Conservation (phyloP, 139 green algal genomes). For the Dunaliella sp. region DNA sequence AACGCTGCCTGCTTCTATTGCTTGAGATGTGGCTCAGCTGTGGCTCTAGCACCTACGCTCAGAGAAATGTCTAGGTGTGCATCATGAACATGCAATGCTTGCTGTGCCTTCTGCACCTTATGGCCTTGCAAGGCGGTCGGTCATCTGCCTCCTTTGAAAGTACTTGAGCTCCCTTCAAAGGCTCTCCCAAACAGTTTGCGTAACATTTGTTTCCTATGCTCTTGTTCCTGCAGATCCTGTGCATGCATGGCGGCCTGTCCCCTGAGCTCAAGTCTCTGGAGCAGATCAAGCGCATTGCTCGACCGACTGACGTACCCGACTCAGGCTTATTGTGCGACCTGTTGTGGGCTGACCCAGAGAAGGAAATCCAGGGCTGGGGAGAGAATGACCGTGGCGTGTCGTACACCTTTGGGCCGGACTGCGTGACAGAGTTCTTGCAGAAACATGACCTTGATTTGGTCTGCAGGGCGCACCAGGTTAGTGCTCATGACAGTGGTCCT, state of each 20-base stretch:
- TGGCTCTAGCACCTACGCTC: too few species aligned
- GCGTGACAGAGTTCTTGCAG: conserved; percentile 93
- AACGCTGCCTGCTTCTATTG: too few species aligned
- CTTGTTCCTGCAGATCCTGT: conserved; percentile 97
- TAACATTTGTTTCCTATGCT: too few species aligned
- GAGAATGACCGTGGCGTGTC: conserved; percentile 99
- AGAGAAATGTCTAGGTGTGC: too few species aligned
- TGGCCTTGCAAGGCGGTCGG: too few species aligned
- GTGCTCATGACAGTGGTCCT: too few species aligned
- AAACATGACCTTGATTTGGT: conserved; percentile 97
- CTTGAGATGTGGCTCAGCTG: too few species aligned
- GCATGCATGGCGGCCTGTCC: conserved; percentile 98
- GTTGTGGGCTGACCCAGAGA: conserved; percentile 99
- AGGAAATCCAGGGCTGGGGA: conserved; percentile 96
- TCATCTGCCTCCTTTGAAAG: too few species aligned
- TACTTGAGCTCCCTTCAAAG: too few species aligned
- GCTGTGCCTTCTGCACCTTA: too few species aligned
- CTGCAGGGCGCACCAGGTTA: conserved; percentile 93
- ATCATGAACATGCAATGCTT: too few species aligned
- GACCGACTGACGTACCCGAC: conserved; percentile 97
- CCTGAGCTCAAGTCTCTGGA: conserved; percentile 97
- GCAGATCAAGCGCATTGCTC: conserved; percentile 95
- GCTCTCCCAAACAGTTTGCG: too few species aligned
- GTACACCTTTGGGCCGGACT: conserved; percentile 98
- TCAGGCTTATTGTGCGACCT: conserved; percentile 98